These are phyloP conservation scores for Funneliformis caledonium DNA, from an alignment of 371 early-diverging fungal species.

Conservation along the genomic window DNA sequence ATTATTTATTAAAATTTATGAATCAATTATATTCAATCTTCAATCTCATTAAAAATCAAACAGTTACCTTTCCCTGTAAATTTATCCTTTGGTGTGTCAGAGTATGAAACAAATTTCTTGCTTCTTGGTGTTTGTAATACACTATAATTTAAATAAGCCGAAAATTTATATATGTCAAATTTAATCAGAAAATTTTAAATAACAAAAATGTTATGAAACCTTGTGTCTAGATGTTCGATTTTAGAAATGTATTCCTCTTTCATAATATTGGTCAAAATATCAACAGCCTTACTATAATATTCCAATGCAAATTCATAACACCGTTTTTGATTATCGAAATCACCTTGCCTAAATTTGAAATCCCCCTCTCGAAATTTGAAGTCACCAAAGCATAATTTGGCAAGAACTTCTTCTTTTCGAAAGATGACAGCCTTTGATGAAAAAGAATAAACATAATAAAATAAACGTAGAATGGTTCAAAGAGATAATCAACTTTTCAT, in stretches of 20 bases:
- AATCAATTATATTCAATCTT: not conserved
- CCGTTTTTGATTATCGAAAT: not conserved
- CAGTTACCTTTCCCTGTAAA: not conserved
- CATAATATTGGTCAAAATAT: constrained; percentile 34
- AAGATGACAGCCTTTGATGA: not conserved
- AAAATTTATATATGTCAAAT: not conserved
- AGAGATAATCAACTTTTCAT: not conserved
- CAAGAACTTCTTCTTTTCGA: constrained; percentile 25
- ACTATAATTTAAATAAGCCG: not conserved
- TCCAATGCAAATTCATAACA: constrained; percentile 19
- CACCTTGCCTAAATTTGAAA: constrained; percentile 2
- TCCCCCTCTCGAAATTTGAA: constrained; percentile 22
- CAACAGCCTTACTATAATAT: constrained; percentile 13
- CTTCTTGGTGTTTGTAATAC: constrained; percentile 34
- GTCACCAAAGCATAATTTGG: constrained; percentile 35
- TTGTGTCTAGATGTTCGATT: constrained; percentile 10
- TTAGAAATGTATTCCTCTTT: constrained; percentile 30
- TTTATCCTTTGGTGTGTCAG: not conserved
- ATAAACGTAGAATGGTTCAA: not conserved
- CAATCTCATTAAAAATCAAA: constrained; percentile 11
- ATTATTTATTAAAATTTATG: not conserved
- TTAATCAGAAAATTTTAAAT: not conserved
- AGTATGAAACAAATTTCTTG: constrained; percentile 14
- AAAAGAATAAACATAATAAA: not conserved
- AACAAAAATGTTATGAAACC: not conserved